phyloP scores from a whole-genome alignment of 441 rosid species.

The Gossypium davidsonii region DNA sequence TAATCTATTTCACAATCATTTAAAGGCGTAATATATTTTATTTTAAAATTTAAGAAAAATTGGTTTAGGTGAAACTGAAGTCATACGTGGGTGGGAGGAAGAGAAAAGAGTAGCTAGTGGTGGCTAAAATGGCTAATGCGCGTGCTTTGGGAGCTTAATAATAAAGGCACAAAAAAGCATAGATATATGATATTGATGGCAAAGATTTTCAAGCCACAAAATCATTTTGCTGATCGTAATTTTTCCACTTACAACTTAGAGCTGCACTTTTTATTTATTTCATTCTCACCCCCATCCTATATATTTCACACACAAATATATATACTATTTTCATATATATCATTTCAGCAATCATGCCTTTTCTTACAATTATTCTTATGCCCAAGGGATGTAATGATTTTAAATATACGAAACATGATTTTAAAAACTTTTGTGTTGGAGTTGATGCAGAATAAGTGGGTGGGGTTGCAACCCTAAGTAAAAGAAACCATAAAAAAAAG shows the following conservation, averaged over 20 bases:
- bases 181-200: not conserved
- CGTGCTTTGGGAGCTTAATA: slow-evolving; percentile 7
- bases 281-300: not conserved
- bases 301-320: not conserved
- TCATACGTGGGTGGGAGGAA: not conserved
- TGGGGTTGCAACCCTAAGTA: not conserved
- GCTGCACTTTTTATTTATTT: not conserved
- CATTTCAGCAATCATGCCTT: not conserved
- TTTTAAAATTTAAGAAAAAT: too few species aligned
- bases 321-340: not conserved
- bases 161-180: not conserved
- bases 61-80: too few species aligned
- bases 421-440: not conserved
- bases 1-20: too few species aligned
- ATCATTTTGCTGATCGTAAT: slow-evolving; percentile 10
- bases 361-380: not conserved
- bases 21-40: too few species aligned
- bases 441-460: slow-evolving; percentile 5
- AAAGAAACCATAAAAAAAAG: not conserved
- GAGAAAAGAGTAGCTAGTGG: not conserved
- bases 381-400: not conserved
- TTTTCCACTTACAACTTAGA: slow-evolving; percentile 2
- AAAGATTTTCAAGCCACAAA: slow-evolving; percentile 3
- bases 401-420: not conserved
- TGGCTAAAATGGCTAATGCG: slow-evolving; percentile 7